Evolutionary conservation across 1,284 basidiomycete species (phyloP), one percentile per base, ranked within the genome.

Genomic region (Phellopilus nigrolimitatus): DNA sequence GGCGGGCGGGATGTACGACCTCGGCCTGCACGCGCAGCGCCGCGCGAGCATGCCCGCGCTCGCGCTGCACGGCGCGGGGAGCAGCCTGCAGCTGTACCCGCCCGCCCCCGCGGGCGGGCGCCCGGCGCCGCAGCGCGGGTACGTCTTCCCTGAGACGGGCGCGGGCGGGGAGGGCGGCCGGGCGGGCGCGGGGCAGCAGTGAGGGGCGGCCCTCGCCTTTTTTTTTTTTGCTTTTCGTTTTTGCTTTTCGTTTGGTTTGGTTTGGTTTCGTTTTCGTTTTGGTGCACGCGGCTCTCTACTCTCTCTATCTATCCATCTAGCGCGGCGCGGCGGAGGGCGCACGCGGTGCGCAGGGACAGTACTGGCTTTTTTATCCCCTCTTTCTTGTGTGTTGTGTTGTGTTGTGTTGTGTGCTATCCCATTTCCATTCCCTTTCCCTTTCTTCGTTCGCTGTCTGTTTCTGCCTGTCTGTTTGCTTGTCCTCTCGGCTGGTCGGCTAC

Each of bases 131-230:
- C 38, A 39, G 9, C 15, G 44, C 10, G 33, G 30, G 44, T 46
- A 46, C 33, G 44, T 28, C 24, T 46, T 46, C 44, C 44, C 44
- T 25, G 27, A 30, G 10, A 30, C 27, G 6, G 44, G 44, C 5
- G n/a, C 31, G 24, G 9, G 31, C 31, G 31, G 31, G 10, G 10
- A 9, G 38, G 38, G 38, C 38, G 17, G 10, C 22, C 10, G 38
- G 17, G 17, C 12, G 3, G 38, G 17, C 3, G 38, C 9, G 3
- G 22, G 22, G 22, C 15, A 19, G 38, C 12, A 5, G n/a, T n/a
- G n/a, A n/a, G n/a, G n/a, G n/a, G n/a, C n/a, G 17, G 17, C 38
- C 47, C 19, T 28, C 31, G 28, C 25, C 22, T 38, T 24, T 22
- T 4, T 22, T 13, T 10, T 4, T 13, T 25, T 13, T 22, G 13